Base-by-base conservation (phyloP, 768 basidiomycete genomes). In the Tricholoma saponaceum region DNA sequence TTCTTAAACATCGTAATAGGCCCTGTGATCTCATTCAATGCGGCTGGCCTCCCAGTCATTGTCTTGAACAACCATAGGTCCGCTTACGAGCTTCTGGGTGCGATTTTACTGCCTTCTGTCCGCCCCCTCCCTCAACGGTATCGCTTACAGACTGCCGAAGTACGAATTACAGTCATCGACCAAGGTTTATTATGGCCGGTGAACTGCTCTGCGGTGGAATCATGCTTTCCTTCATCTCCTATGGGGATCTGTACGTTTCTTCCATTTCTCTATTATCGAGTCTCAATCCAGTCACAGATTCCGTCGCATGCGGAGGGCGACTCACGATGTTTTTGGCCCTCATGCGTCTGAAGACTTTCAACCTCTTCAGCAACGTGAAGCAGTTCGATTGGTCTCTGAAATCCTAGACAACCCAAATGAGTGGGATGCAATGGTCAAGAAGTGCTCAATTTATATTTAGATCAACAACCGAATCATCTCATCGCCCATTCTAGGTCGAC, bases 21-120 rank as follows among this genome's bases (percentile, higher is more conserved):
- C 5, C 53, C 53, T 22, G 37, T 54, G 6, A 18, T 54, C n/a
- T 54, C 53, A 6, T 54, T 54, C n/a, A 54, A 54, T 54, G 35
- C 39, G 4, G 53, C 37, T 54, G 53, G 53, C 5, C 53, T 39
- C 6, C 53, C 53, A 12, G 23, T 54, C 35, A 41, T 54, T 28
- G 39, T 54, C 20, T 41, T 54, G 37, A 54, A 54, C 35, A 41
- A 35, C 5, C 37, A 54, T 39, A 54, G 41, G 26, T 35, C 53
- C 18, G 53, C 53, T 14, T 39, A 9, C 16, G 53, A 54, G 9
- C 35, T 54, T 37, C 14, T 54, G 25, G 39, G 53, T 41, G 39
- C n/a, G 37, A 25, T 14, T 5, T 26, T 26, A 25, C 49, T 50
- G 23, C 25, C 13, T 25, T 26, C 16, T 26, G 13, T 50, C 25